Evolutionary conservation across 2,329 filamentous ascomycete genomes (phyloP).

Genomic region (Apiospora arundinis): DNA sequence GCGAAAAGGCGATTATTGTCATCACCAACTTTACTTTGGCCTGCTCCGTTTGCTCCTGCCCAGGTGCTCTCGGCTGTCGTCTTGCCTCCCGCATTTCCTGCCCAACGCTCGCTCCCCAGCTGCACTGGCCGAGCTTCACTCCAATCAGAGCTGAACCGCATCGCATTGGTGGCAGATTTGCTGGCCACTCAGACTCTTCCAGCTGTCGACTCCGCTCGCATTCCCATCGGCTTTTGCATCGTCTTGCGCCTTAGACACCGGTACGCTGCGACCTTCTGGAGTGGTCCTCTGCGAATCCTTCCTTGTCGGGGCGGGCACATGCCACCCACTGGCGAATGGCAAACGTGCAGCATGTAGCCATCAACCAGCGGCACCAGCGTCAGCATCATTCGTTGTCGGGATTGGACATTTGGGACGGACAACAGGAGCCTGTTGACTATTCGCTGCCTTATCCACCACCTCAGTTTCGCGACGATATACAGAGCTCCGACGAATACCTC

Average conservation of each 20-base stretch:
- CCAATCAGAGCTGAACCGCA: conserved; percentile 39
- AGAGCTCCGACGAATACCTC: conserved; percentile 38
- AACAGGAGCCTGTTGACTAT: conserved; percentile 37
- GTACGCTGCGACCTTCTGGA: conserved; percentile 21
- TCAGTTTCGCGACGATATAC: conserved; percentile 40
- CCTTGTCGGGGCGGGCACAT: conserved; percentile 37
- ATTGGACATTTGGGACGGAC: conserved; percentile 41
- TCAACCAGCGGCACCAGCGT: conserved; percentile 38
- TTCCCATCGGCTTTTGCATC: conserved; percentile 35
- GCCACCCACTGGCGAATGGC: conserved; percentile 39
- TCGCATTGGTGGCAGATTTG: conserved; percentile 30
- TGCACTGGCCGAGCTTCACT: conserved; percentile 31
- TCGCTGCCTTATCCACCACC: conserved; percentile 45
- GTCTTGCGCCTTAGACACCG: conserved; percentile 32
- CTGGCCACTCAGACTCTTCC: conserved; percentile 42
- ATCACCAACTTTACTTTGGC: background rate
- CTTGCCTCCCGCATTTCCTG: background rate
- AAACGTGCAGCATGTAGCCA: conserved; percentile 36
- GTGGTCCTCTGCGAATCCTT: conserved; percentile 36
- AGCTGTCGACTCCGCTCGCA: conserved; percentile 41
- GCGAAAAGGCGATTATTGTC: background rate
- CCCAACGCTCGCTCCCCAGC: conserved; percentile 31
- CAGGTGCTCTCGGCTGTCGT: conserved; percentile 10
- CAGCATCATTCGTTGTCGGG: conserved; percentile 37
- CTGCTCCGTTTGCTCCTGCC: background rate